Conservation (phyloP, 106 monocot species). For the Allium cepa region DNA sequence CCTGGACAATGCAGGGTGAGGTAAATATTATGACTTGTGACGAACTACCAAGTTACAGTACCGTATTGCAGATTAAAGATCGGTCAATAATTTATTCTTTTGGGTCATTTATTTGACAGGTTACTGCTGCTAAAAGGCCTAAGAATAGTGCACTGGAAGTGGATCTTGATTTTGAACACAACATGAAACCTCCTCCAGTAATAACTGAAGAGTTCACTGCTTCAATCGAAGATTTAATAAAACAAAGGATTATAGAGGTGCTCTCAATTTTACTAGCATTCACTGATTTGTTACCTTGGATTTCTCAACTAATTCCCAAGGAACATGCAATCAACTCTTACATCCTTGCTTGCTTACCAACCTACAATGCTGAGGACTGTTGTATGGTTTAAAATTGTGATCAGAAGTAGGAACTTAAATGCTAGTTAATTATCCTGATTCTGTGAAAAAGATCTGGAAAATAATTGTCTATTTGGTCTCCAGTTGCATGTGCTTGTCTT, state of each 20-base stretch:
- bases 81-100: not conserved
- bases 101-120: slow-evolving; percentile 29
- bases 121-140: slow-evolving; percentile 84
- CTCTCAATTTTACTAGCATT: not conserved
- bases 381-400: too few species aligned
- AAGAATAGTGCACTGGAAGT: slow-evolving; percentile 96
- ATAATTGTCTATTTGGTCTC: too few species aligned
- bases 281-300: not conserved
- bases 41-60: not conserved
- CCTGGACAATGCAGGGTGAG: slow-evolving; percentile 97
- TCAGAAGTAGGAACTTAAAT: too few species aligned
- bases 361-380: too few species aligned
- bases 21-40: slow-evolving; percentile 17
- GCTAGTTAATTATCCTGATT: too few species aligned
- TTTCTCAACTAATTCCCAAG: too few species aligned
- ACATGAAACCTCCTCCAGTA: slow-evolving; percentile 53
- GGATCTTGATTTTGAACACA: slow-evolving; percentile 95
- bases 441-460: too few species aligned
- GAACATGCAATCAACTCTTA: too few species aligned
- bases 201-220: slow-evolving; percentile 77
- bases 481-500: too few species aligned
- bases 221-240: slow-evolving; percentile 85
- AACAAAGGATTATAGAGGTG: slow-evolving; percentile 85
- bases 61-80: not conserved
- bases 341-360: too few species aligned